Evolutionary conservation across 371 early-diverging fungal genomes (phyloP).

Genomic region (Massospora cicadina): DNA sequence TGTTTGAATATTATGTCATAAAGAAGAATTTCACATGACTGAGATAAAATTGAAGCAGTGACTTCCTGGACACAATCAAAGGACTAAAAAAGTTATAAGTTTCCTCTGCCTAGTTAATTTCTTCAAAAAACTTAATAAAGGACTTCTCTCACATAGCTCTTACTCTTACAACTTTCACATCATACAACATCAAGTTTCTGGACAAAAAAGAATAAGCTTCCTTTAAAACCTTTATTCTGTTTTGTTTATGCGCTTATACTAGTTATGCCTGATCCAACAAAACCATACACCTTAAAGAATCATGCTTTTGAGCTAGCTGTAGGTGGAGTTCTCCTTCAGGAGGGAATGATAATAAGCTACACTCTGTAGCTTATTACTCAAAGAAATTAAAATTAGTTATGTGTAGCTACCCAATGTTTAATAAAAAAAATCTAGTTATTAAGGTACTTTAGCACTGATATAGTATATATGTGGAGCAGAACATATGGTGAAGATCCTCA

Average conservation of each 20-base stretch:
- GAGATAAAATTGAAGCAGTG: too few relatives aligned
- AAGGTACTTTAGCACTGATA: neutral
- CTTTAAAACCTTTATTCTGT: neutral
- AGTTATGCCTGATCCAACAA: constrained; percentile 12
- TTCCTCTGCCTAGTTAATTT: neutral
- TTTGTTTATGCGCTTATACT: constrained; percentile 14
- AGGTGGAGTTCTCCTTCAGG: constrained; percentile 21
- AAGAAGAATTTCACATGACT: too few relatives aligned
- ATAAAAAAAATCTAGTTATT: neutral
- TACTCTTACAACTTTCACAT: too few relatives aligned
- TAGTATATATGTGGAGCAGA: neutral
- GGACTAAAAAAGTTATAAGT: neutral
- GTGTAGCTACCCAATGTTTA: constrained; percentile 14
- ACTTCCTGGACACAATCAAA: too few relatives aligned
- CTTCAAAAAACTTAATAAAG: neutral
- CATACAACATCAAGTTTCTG: neutral
- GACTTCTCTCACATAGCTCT: neutral
- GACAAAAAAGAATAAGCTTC: too few relatives aligned
- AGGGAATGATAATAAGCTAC: neutral
- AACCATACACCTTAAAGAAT: constrained; percentile 16
- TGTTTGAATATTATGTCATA: too few relatives aligned
- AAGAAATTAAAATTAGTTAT: constrained; percentile 12
- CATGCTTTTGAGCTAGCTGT: constrained; percentile 21
- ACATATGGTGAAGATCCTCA: neutral
- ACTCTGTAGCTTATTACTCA: constrained; percentile 16